phyloP scores from a whole-genome alignment of 1,284 basidiomycete genomes.

The Fomitopsis betulina region DNA sequence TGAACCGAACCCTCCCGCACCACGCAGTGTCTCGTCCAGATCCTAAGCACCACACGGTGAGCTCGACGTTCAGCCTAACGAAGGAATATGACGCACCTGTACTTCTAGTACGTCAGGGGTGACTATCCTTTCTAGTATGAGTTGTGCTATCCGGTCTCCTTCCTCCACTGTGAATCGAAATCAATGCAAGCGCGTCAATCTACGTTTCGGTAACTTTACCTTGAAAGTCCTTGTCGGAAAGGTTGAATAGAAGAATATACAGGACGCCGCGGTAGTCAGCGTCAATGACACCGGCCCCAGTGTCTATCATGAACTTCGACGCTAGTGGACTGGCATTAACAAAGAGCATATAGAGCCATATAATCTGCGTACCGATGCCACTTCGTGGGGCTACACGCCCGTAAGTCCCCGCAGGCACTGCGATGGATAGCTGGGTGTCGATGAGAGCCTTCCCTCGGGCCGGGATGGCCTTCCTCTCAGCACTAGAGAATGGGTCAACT shows the following conservation, averaged over 20 bases:
- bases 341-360: neutral
- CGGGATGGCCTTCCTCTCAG: slow-evolving; percentile 75
- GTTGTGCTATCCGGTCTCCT: slow-evolving; percentile 92
- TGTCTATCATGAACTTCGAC: slow-evolving; percentile 95
- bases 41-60: slow-evolving; percentile 40
- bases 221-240: slow-evolving; percentile 84
- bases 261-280: slow-evolving; percentile 93
- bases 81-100: slow-evolving; percentile 46
- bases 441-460: slow-evolving; percentile 87
- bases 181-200: neutral
- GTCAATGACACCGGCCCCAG: slow-evolving; percentile 95
- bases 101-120: slow-evolving; percentile 87
- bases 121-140: slow-evolving; percentile 89
- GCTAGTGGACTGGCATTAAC: slow-evolving; percentile 43
- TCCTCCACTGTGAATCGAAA: slow-evolving; percentile 59
- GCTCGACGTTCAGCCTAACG: neutral
- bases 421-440: slow-evolving; percentile 88
- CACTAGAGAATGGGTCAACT: slow-evolving; percentile 38
- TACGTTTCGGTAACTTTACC: slow-evolving; percentile 41
- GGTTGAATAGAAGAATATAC: slow-evolving; percentile 94
- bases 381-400: slow-evolving; percentile 94
- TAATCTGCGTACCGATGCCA: slow-evolving; percentile 67
- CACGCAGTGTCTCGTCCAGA: slow-evolving; percentile 81
- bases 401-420: slow-evolving; percentile 90
- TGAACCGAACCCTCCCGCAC: slow-evolving; percentile 90